Evolutionary conservation across 1,284 basidiomycete genomes (phyloP).

Genomic region (Porodaedalea pini): DNA sequence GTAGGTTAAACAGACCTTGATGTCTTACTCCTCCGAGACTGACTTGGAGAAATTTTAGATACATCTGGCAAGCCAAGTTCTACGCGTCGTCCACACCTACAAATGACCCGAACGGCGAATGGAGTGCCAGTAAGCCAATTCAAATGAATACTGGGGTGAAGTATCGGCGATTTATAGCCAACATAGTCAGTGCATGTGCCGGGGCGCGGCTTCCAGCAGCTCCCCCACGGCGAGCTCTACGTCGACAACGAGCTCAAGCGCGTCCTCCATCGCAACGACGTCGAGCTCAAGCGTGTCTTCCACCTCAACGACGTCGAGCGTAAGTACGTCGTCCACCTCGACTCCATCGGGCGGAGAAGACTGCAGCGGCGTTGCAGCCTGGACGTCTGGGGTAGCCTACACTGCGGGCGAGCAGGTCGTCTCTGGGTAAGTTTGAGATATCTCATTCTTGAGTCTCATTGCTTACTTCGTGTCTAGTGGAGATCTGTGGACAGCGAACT

Average conservation of each 20-base stretch:
- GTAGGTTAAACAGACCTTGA: constrained; percentile 31
- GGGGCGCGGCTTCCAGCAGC: constrained; percentile 30
- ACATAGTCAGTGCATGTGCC: constrained; percentile 54
- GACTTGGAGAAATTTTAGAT: constrained; percentile 39
- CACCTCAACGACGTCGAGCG: neutral
- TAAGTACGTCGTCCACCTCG: constrained; percentile 20
- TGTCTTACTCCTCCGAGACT: constrained; percentile 6
- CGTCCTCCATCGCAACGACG: constrained; percentile 26
- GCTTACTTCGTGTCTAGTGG: constrained; percentile 34
- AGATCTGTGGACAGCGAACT: constrained; percentile 60
- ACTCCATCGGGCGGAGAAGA: constrained; percentile 31
- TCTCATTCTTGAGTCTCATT: constrained; percentile 10
- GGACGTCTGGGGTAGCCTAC: constrained; percentile 47
- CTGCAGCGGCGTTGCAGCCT: constrained; percentile 51
- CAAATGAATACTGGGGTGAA: neutral
- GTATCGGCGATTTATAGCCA: constrained; percentile 4
- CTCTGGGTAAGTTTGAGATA: constrained; percentile 40
- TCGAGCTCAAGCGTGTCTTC: constrained; percentile 23
- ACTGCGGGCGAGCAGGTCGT: constrained; percentile 47
- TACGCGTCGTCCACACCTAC: constrained; percentile 49
- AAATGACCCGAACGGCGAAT: constrained; percentile 50
- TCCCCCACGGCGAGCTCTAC: constrained; percentile 18
- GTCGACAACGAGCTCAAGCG: constrained; percentile 22
- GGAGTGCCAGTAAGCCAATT: constrained; percentile 58
- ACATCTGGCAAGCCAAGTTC: constrained; percentile 69